phyloP scores from a whole-genome alignment of 805 yeast genomes.

The Myxozyma kluyveri region DNA sequence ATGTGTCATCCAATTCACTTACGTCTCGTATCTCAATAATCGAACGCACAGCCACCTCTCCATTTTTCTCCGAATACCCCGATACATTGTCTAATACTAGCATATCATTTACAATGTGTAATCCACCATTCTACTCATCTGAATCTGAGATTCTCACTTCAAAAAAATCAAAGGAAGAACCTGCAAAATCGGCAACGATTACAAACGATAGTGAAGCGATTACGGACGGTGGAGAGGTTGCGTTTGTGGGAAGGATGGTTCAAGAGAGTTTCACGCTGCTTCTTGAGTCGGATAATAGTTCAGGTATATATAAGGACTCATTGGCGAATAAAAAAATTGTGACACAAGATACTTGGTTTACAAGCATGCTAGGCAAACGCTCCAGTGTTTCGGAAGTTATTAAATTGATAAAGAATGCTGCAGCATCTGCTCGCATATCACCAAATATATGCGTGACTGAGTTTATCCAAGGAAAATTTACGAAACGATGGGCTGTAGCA shows the following conservation, averaged over 20 bases:
- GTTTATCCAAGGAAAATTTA: constrained; percentile 23
- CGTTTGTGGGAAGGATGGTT: constrained; percentile 42
- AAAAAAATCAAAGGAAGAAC: constrained; percentile 32
- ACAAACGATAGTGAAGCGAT: constrained; percentile 44
- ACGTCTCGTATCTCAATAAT: constrained; percentile 28
- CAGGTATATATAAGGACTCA: no score
- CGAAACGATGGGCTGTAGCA: constrained; percentile 31
- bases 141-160: constrained; percentile 37
- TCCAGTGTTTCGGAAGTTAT: constrained; percentile 17
- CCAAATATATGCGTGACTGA: no score
- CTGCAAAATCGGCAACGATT: constrained; percentile 32
- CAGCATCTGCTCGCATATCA: constrained; percentile 26
- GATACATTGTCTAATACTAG: no score
- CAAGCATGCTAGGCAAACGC: constrained; percentile 42
- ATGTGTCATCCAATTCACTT: constrained; percentile 37
- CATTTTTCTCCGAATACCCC: constrained; percentile 17
- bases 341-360: constrained; percentile 39
- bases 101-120: constrained; percentile 48
- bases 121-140: constrained; percentile 53
- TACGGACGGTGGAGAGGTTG: constrained; percentile 49
- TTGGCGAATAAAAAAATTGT: background rate
- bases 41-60: constrained; percentile 24
- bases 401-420: constrained; percentile 17
- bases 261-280: constrained; percentile 37
- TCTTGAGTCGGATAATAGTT: no score